Evolutionary conservation across 345 rosid species (phyloP), one percentile per base, ranked within the genome.

Genomic region (Angophora floribunda): DNA sequence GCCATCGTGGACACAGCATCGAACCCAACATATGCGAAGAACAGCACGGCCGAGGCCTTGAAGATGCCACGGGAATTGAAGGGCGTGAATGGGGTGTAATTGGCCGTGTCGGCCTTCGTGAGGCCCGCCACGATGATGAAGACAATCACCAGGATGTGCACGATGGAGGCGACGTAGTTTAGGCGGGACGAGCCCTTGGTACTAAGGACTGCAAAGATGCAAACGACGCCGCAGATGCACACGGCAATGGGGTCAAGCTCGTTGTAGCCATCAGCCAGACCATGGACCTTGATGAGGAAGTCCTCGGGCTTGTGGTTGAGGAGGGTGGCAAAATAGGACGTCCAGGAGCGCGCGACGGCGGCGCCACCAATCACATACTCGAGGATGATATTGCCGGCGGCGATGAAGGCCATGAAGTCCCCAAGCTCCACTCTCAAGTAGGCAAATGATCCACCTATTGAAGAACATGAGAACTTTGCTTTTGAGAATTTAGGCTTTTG

Each of bases 401-500:
- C 96, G 36, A 96, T 93, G 91, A 92, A 96, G 4, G 97, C 98
- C 44, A 93, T 80, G 85, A 96, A 96, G 86, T 96, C 99, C 2
- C 99, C 99, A 0, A 97, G 95, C 93, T 97, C 99, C 17, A 97
- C 96, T 85, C 99, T 88, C 41, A 97, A 90, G 92, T 97, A 97
- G 17, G 98, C 99, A 86, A 96, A 97, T 61, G 98, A 97, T 36
- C 99, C 99, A 52, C 99, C 99, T 93, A 93, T 89, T 59, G 82
- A 41, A 41, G 15, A 47, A 41, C 82, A 10, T 19, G 26, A 75
- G 26, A 70, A 4, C 32, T 32, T 10, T 70, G 45, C 6, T 19
- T 41, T 75, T 3, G 41, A 75, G 49, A 75, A 41, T 75, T 75
- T 19, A 75, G 82, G 44, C 49, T 41, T 19, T 1, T n/a, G 13